Base-by-base conservation (phyloP, 257 asterid species). In the Solanum clarkiae region DNA sequence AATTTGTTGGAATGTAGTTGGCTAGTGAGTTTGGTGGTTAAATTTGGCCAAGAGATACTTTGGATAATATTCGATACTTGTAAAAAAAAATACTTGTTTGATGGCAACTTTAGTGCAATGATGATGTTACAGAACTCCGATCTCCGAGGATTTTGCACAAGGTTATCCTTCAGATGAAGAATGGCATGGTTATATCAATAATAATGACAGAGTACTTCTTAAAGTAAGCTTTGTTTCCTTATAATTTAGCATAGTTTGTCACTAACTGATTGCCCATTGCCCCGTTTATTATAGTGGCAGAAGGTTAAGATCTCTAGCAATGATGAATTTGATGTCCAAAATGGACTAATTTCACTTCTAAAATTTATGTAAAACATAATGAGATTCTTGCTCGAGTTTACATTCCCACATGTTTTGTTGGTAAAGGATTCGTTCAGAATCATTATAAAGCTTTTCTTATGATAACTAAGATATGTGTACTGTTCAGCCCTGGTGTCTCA, bases 131-230 rank as follows among this genome's bases (percentile, higher is more conserved):
- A 94, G 99, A 93, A 94, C 95, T 82, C 96, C 97, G 0, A 90
- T 88, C 26, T 88, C 88, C 84, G 89, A 90, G 13, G 91, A 89
- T 69, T 93, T 90, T 84, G 92, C 90, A 10, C 90, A 89, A 88
- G 95, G 91, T 22, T 94, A 93, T 89, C 98, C 97, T 17, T 93
- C 98, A 1, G 93, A 93, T 86, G 96, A 94, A 80, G 92, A 90
- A 86, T 94, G 99, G 98, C 93, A 93, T 62, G 99, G 97, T 71
- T 96, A 92, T 87, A 90, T 96, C 83, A 91, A 93, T 89, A 88
- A 88, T 83, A 92, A 93, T 7, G 98, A 96, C 87, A 90, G 98
- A 90, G 98, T 96, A 74, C 93, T 96, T 84, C 95, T 96, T 45
- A 94, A 96, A 98, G 99, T 94, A 84, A 87, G 65, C 53, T 17